Base-by-base conservation (phyloP, 371 early-diverging fungal genomes). In the Circinella minor region DNA sequence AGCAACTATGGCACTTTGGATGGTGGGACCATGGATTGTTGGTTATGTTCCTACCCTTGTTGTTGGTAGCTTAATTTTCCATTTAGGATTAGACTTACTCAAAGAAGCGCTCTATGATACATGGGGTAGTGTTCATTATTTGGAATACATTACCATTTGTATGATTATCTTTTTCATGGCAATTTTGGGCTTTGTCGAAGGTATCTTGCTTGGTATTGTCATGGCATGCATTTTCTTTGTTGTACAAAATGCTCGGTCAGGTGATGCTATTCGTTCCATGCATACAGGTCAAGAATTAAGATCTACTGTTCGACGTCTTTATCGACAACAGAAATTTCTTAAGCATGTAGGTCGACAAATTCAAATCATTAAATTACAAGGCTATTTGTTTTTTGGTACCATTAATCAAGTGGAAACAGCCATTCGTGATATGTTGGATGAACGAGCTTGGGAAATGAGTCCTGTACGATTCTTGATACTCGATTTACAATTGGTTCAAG, bases 221-320 rank as follows among this genome's bases (percentile, higher is more conserved):
- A 78, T 96, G 75, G 96, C 98, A 3, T 97, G 96, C 72, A 79
- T 97, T 36, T 96, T 98, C 79, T 98, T 98, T 78, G 94, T 97
- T 4, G 88, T 96, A 1, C 88, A 93, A 66, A 95, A 96, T 82
- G 87, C 94, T 4, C 88, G 91, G 48, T 82, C 90, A 57, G 76
- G 76, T 10, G 87, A 89, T 49, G 90, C 95, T 37, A 90, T 98
- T 65, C 89, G 96, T 20, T 89, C 89, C 38, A 88, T 86, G 1
- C 93, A 90, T 73, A 91, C 92, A 0, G 97, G 96, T 5, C 80
- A 89, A 36, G 85, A 89, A n/a, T 85, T 94, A 63, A 89, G 94
- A 55, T 93, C 94, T 20, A 95, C 95, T 0, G 96, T 98, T 7
- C 90, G 96, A 39, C 86, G 98, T 10, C 83, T 94, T 11, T 95